These are phyloP conservation scores for Scedosporium aurantiacum DNA, from an alignment of 2,329 filamentous ascomycete species.

Conservation along the genomic window DNA sequence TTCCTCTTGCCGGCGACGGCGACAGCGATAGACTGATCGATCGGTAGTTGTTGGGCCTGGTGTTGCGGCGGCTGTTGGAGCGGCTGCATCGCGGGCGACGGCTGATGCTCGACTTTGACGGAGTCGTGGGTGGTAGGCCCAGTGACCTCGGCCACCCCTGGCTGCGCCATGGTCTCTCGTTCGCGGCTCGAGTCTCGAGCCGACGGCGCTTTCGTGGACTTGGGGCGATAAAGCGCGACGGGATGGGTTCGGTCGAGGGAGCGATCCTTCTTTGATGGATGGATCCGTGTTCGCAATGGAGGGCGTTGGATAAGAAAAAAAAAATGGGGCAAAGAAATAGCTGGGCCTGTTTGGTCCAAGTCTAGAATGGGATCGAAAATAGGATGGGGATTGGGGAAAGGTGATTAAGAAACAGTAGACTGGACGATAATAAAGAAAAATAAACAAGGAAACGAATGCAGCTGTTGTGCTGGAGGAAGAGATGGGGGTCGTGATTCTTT, in stretches of 20 bases:
- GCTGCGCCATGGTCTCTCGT: slow-evolving; percentile 28
- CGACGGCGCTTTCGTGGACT: slow-evolving; percentile 11
- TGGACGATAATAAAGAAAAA: neutral
- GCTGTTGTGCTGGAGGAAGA: neutral
- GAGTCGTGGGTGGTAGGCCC: slow-evolving; percentile 27
- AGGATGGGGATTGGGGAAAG: neutral
- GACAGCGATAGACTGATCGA: slow-evolving; percentile 8
- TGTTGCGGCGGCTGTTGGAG: neutral
- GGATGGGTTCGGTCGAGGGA: neutral
- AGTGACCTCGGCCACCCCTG: slow-evolving; percentile 27
- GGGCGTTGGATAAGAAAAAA: neutral
- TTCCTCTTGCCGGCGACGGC: slow-evolving; percentile 42
- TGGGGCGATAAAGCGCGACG: slow-evolving; percentile 15
- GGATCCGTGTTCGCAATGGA: neutral
- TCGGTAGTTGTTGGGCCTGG: slow-evolving; percentile 4
- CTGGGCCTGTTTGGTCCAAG: neutral
- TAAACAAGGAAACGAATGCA: neutral
- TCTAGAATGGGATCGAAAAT: neutral
- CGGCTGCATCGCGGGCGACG: slow-evolving; percentile 8
- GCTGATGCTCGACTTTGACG: slow-evolving; percentile 8
- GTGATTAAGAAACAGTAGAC: neutral
- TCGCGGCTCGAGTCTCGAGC: slow-evolving; percentile 9
- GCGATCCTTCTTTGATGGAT: neutral
- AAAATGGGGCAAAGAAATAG: neutral
- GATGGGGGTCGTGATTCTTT: neutral